phyloP scores from a whole-genome alignment of 1,139 yeast species.

The Protomyces pachydermus region DNA sequence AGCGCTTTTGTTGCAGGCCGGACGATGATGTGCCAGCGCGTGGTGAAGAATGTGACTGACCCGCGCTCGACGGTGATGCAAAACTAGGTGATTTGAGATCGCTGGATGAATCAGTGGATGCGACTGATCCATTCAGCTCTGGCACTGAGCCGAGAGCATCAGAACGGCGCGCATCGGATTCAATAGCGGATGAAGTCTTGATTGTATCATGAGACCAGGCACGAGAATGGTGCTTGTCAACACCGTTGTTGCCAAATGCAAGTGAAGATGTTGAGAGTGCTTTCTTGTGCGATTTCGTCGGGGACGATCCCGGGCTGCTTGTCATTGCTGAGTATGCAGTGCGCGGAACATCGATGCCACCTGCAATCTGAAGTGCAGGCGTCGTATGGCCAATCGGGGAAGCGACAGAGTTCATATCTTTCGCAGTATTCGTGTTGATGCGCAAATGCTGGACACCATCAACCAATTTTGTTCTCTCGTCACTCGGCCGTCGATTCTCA shows the following conservation, averaged over 20 bases:
- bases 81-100: neutral
- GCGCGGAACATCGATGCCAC: neutral
- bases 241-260: neutral
- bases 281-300: neutral
- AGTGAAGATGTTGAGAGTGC: conserved; percentile 20
- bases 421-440: neutral
- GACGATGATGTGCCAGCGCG: neutral
- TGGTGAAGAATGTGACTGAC: conserved; percentile 3
- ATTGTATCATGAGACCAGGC: conserved; percentile 26
- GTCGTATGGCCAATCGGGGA: neutral
- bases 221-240: conserved; percentile 16
- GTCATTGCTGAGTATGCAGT: neutral
- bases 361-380: neutral
- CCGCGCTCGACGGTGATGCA: neutral
- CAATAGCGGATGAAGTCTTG: neutral
- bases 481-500: neutral
- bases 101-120: conserved; percentile 8
- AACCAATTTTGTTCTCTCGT: neutral
- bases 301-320: neutral
- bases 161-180: conserved; percentile 1
- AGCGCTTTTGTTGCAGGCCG: neutral
- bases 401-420: neutral
- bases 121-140: conserved; percentile 15
- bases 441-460: neutral
- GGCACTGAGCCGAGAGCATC: conserved; percentile 14